Conservation (phyloP, 106 monocot species). For the Platanthera zijinensis region DNA sequence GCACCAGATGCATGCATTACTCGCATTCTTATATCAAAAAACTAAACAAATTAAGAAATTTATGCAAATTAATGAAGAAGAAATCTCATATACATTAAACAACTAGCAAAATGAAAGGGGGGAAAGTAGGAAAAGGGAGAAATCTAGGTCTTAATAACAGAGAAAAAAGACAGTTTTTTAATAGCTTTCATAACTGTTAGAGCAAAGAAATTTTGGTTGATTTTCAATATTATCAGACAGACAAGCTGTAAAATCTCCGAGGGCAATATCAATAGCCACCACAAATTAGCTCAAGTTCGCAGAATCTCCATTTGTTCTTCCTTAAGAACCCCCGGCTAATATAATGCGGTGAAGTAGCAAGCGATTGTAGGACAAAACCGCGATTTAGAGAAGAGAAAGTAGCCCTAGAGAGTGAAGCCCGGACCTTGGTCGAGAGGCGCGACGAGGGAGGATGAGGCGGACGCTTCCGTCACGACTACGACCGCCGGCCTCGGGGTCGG, state of each 20-base stretch:
- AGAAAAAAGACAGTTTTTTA: not conserved
- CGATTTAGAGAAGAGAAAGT: not conserved
- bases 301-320: not conserved
- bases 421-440: conserved; percentile 15
- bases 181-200: too few relatives aligned
- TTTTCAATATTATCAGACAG: not conserved
- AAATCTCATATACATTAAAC: not conserved
- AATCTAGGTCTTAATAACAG: not conserved
- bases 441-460: conserved; percentile 13
- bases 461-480: conserved; percentile 3
- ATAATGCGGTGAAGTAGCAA: conserved; percentile 1
- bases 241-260: not conserved
- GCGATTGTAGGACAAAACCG: not conserved
- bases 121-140: not conserved
- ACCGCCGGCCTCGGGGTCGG: conserved; percentile 2
- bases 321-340: not conserved
- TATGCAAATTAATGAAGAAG: not conserved
- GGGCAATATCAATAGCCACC: not conserved
- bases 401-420: conserved; percentile 2
- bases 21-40: not conserved
- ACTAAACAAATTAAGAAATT: not conserved
- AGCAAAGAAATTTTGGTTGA: not conserved
- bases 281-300: not conserved
- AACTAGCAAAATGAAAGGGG: not conserved
- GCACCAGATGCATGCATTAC: conserved; percentile 2